Percentiles rank a stretch among this genome's conserved stretches.
phyloP scores from a whole-genome alignment of 2,329 filamentous ascomycete species.

The Rugonectria rugulosa region DNA sequence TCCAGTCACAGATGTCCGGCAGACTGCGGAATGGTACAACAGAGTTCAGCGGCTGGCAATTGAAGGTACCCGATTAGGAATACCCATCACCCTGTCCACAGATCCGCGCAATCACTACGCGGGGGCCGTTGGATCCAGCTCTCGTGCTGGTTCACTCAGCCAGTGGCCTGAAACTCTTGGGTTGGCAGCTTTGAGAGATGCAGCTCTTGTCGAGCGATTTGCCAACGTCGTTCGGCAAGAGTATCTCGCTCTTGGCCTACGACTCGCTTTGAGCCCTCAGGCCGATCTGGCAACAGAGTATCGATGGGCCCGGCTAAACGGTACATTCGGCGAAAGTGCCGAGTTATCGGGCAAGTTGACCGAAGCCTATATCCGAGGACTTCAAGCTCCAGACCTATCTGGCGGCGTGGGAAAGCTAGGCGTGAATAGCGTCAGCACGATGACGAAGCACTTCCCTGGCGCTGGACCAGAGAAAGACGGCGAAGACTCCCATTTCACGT shows the following conservation, averaged over 20 bases:
- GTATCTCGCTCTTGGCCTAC: constrained; percentile 51
- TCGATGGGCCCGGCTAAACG: constrained; percentile 58
- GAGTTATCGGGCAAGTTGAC: no score
- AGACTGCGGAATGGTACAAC: constrained; percentile 50
- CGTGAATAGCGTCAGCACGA: constrained; percentile 51
- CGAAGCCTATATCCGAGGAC: constrained; percentile 55
- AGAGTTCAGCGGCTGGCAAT: constrained; percentile 50
- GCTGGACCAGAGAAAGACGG: constrained; percentile 57
- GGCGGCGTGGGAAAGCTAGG: constrained; percentile 54
- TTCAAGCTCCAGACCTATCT: no score
- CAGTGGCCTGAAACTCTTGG: constrained; percentile 61
- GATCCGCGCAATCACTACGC: constrained; percentile 57
- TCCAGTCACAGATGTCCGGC: constrained; percentile 47
- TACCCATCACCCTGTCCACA: constrained; percentile 56
- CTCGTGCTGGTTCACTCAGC: constrained; percentile 53
- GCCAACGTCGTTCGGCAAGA: constrained; percentile 59
- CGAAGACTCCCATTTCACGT: constrained; percentile 60
- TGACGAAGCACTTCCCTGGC: no score
- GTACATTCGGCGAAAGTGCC: no score
- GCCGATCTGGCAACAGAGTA: constrained; percentile 60
- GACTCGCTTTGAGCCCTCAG: constrained; percentile 57
- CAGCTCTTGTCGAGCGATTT: constrained; percentile 53
- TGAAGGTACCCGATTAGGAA: constrained; percentile 56
- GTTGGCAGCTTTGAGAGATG: constrained; percentile 55
- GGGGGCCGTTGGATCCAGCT: constrained; percentile 52